A percentile compares a stretch with the other conserved stretches of the same genome.
These are phyloP conservation scores for Phlebiopsis flavidoalba DNA, from an alignment of 768 basidiomycete species.

Conservation along the genomic window DNA sequence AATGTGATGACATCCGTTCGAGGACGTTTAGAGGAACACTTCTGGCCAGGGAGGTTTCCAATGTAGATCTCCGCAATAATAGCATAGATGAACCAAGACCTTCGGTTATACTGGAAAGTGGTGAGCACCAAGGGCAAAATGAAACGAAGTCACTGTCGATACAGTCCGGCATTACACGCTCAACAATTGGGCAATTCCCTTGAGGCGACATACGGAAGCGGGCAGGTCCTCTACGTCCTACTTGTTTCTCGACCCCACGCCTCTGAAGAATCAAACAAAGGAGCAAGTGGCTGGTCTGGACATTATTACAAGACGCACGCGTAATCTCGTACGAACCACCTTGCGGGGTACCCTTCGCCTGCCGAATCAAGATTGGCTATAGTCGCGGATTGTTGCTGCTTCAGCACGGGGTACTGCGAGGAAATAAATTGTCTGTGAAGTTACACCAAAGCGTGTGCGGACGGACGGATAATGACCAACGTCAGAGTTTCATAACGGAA, in stretches of 20 bases:
- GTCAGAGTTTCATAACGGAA: neutral
- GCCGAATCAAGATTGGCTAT: conserved; percentile 81
- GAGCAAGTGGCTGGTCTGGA: neutral
- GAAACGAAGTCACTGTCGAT: neutral
- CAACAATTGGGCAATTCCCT: conserved; percentile 65
- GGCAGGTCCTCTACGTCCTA: conserved; percentile 76
- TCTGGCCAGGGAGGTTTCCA: no score
- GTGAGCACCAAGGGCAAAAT: neutral
- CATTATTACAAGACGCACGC: conserved; percentile 44
- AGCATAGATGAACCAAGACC: neutral
- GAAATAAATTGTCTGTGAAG: conserved; percentile 68
- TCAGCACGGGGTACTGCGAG: conserved; percentile 67
- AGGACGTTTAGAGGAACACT: no score
- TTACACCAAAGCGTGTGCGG: neutral
- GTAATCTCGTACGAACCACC: conserved; percentile 81
- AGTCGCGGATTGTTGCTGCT: conserved; percentile 80
- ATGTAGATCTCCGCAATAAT: neutral
- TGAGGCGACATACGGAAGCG: conserved; percentile 62
- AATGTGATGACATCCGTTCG: no score
- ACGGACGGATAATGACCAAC: neutral
- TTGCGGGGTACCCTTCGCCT: conserved; percentile 73
- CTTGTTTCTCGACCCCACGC: conserved; percentile 74
- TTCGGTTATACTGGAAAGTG: neutral
- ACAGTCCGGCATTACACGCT: conserved; percentile 13
- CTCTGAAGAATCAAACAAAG: conserved; percentile 38